Evolutionary conservation across 768 basidiomycete species (phyloP), one percentile per base, ranked within the genome.

Genomic region (Rhizopogon rudus): DNA sequence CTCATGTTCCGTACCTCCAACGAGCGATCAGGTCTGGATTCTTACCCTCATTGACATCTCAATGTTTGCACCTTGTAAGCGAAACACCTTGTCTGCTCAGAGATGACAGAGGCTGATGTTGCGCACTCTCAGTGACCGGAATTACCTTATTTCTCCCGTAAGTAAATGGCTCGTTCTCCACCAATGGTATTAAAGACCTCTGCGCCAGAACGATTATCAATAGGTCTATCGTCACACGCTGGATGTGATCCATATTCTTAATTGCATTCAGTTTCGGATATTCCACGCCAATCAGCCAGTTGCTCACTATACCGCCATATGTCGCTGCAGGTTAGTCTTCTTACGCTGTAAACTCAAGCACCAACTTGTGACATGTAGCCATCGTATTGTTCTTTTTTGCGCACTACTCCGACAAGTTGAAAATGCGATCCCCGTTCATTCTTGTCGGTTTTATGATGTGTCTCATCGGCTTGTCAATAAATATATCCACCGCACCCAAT

Each of bases 121-220:
- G 33, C 9, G 5, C 29, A 35, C 33, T 20, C 20, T 20, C 20
- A 87, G 86, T 86, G 2, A 86, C 83, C 61, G 86, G 86, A 2
- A 86, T 86, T 45, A 85, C 86, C 0, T 70, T 87, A 25, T 88
- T 88, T 74, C 69, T 87, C 31, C 85, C 85, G 82, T 87, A 64
- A 62, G 86, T 76, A 0, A 2, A 9, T 25, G 39, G 20, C 16
- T 53, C 9, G 43, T 20, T n/a, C 16, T 49, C 6, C 58, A 28
- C 17, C 33, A 5, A 17, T 13, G 40, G 3, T 14, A 6, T 37
- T 35, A n/a, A 44, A 52, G 14, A 17, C 3, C 29, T 10, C 6
- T 43, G 14, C 12, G 16, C 22, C 43, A 58, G 57, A 33, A 55
- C 57, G 17, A 58, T 55, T n/a, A 58, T 58, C 37, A 40, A 55